These are phyloP conservation scores for Linaria vulgaris DNA, from an alignment of 257 asterid genomes.

Conservation along the genomic window DNA sequence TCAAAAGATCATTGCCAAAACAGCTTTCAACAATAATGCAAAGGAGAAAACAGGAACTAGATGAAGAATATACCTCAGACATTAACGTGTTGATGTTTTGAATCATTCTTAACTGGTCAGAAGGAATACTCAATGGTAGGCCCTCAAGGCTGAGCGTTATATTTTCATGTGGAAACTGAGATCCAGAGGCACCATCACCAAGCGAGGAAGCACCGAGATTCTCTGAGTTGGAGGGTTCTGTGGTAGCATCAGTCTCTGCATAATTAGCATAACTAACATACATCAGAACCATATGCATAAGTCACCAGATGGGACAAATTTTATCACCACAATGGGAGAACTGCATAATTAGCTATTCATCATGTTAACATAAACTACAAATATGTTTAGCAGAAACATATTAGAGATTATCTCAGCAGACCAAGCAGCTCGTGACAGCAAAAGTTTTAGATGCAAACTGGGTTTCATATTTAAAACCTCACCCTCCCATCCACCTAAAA, in stretches of 20 bases:
- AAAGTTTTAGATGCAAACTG: not conserved
- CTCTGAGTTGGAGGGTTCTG: conserved; percentile 34
- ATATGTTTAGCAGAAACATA: conserved; percentile 4
- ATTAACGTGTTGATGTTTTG: conserved; percentile 72
- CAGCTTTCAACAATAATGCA: no score
- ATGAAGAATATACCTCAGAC: conserved; percentile 60
- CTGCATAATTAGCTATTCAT: no score
- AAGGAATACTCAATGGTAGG: conserved; percentile 57
- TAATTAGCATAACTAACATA: conserved; percentile 27
- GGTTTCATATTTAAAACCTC: conserved; percentile 1
- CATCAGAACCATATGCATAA: conserved; percentile 20
- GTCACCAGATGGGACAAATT: no score
- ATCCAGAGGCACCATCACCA: conserved; percentile 41
- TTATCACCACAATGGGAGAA: no score
- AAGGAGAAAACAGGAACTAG: no score
- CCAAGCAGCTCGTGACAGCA: not conserved
- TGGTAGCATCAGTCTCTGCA: conserved; percentile 29
- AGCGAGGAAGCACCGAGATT: conserved; percentile 29
- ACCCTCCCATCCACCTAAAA: not conserved
- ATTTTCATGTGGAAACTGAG: conserved; percentile 49
- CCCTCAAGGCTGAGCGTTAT: conserved; percentile 47
- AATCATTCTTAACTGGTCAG: conserved; percentile 85
- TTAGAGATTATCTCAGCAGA: not conserved
- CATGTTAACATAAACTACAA: not conserved
- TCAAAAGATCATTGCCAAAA: not conserved